These are phyloP conservation scores for Naganishia onofrii DNA, from an alignment of 768 basidiomycete species.

Conservation along the genomic window DNA sequence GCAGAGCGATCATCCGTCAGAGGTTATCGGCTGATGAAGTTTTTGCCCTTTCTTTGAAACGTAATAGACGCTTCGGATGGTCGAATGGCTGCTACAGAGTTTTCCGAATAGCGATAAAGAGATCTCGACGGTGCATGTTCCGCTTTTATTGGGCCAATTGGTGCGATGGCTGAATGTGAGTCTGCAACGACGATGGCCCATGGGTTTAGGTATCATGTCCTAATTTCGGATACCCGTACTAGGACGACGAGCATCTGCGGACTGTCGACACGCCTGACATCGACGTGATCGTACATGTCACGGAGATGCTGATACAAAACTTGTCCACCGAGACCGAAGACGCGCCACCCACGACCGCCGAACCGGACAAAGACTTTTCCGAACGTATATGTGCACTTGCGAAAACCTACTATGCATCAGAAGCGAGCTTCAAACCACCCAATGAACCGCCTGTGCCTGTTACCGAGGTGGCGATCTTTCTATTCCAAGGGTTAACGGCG, in stretches of 20 bases:
- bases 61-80: slow-evolving; percentile 13
- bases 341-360: neutral
- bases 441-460: neutral
- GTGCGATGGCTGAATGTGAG: slow-evolving; percentile 2
- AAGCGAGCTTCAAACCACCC: neutral
- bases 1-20: too few relatives aligned
- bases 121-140: slow-evolving; percentile 4
- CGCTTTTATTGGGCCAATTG: slow-evolving; percentile 3
- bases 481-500: slow-evolving; percentile 8
- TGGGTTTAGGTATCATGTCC: neutral
- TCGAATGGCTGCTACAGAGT: slow-evolving; percentile 10
- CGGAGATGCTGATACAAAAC: neutral
- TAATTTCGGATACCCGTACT: neutral
- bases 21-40: too few relatives aligned
- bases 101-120: slow-evolving; percentile 1
- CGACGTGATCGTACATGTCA: neutral
- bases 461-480: neutral
- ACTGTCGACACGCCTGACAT: neutral
- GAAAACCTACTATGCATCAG: neutral
- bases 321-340: neutral
- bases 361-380: neutral
- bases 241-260: neutral
- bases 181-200: neutral
- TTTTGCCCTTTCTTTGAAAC: too few relatives aligned
- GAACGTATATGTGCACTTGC: neutral